Conservation (phyloP, 495 filamentous ascomycete genomes). For the Penicillium flavigenum region DNA sequence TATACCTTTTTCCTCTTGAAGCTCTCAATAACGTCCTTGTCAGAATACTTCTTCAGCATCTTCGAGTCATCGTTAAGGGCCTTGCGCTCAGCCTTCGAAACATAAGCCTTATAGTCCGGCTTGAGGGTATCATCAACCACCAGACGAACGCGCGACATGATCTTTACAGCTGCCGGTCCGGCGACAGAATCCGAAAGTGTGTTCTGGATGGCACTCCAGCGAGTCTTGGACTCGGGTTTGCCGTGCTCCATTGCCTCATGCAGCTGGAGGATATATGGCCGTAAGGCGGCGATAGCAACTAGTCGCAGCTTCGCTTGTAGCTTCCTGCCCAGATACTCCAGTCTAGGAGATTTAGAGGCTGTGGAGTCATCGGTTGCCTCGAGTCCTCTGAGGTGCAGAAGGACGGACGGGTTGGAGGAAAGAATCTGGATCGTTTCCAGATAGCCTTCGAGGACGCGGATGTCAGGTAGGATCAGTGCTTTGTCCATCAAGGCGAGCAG, state of each 20-base stretch:
- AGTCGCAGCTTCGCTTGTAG: conserved; percentile 30
- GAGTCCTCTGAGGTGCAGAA: conserved; percentile 33
- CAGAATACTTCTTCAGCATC: conserved; percentile 36
- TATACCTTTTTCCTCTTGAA: conserved; percentile 16
- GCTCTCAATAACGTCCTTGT: conserved; percentile 18
- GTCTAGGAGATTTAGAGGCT: conserved; percentile 5
- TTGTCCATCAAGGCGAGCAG: conserved; percentile 58
- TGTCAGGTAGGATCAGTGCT: conserved; percentile 35
- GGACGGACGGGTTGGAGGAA: conserved; percentile 30
- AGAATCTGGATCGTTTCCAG: conserved; percentile 27
- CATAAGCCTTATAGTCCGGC: conserved; percentile 19
- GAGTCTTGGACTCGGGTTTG: neutral
- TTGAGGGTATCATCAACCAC: conserved; percentile 36
- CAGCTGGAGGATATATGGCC: conserved; percentile 32
- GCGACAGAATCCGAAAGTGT: conserved; percentile 8
- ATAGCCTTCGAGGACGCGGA: conserved; percentile 35
- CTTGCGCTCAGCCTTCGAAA: conserved; percentile 32
- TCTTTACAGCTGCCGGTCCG: conserved; percentile 22
- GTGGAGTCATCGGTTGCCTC: conserved; percentile 14
- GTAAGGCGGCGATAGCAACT: conserved; percentile 25
- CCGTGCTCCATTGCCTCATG: conserved; percentile 30
- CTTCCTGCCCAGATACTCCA: conserved; percentile 27
- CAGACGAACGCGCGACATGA: conserved; percentile 27
- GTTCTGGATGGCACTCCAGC: conserved; percentile 13
- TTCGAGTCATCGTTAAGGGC: conserved; percentile 24